Conservation (phyloP, 768 basidiomycete species). For the Epithele typhae region DNA sequence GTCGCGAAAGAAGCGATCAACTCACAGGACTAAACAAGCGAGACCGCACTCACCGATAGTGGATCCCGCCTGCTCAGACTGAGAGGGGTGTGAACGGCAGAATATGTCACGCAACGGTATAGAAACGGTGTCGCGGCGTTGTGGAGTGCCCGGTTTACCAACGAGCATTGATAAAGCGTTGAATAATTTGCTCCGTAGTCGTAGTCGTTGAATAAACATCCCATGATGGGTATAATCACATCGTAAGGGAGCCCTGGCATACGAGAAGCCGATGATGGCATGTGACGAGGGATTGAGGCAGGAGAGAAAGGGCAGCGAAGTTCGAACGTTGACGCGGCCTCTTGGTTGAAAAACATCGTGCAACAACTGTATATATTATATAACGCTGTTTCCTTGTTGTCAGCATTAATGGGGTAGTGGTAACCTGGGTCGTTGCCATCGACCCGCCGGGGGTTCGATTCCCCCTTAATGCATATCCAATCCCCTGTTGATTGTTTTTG, state of each 20-base stretch:
- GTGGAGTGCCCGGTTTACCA: conserved; percentile 45
- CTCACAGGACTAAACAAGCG: not conserved
- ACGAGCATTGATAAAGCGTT: conserved; percentile 37
- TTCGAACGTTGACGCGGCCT: too few species aligned
- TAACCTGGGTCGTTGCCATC: conserved; percentile 38
- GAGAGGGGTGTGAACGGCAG: conserved; percentile 30
- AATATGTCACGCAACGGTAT: conserved; percentile 41
- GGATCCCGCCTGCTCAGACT: conserved; percentile 32
- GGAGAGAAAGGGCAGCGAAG: too few species aligned
- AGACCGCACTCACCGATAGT: conserved; percentile 27
- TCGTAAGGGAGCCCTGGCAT: conserved; percentile 7
- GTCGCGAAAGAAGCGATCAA: not conserved
- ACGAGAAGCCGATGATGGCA: not conserved
- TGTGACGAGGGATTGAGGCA: not conserved
- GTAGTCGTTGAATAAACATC: conserved; percentile 31
- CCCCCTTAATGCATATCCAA: conserved; percentile 86
- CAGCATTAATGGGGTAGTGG: conserved; percentile 34
- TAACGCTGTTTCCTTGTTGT: too few species aligned
- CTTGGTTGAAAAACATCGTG: too few species aligned
- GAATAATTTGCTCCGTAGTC: too few species aligned
- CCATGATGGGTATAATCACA: conserved; percentile 25
- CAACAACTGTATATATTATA: too few species aligned
- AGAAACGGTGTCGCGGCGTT: conserved; percentile 40
- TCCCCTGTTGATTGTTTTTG: too few species aligned
- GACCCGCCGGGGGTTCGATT: conserved; percentile 90